These are phyloP conservation scores for Dendrobium huoshanense DNA, from an alignment of 106 monocot genomes.

Conservation along the genomic window DNA sequence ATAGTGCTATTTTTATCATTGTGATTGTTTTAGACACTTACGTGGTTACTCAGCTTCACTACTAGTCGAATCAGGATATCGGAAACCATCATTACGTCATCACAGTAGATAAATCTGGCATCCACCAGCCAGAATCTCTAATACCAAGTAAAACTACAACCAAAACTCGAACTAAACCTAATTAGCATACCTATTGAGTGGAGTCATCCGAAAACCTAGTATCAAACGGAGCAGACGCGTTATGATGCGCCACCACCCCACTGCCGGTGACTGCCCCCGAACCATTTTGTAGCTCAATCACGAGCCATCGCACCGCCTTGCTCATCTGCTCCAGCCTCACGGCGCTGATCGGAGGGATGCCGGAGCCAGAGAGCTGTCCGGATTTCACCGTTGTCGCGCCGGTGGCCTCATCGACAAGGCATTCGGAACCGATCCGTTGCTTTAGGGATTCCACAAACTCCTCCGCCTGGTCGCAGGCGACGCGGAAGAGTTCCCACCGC, in stretches of 20 bases:
- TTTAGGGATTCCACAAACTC: conserved; percentile 54
- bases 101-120: too few relatives aligned
- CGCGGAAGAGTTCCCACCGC: conserved; percentile 53
- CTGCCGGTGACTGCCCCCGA: conserved; percentile 25
- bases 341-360: conserved; percentile 89
- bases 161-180: background rate
- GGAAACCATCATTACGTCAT: too few relatives aligned
- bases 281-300: conserved; percentile 87
- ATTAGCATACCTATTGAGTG: conserved; percentile 37
- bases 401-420: conserved; percentile 65
- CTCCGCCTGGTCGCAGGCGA: conserved; percentile 64
- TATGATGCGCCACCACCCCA: conserved; percentile 12
- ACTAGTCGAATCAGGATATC: too few relatives aligned
- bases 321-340: conserved; percentile 99
- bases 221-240: conserved; percentile 48
- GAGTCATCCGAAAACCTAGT: conserved; percentile 68
- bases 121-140: too few relatives aligned
- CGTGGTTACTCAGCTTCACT: too few relatives aligned
- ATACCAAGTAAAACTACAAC: background rate
- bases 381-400: conserved; percentile 29
- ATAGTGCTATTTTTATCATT: too few relatives aligned
- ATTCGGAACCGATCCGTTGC: conserved; percentile 62
- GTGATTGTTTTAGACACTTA: too few relatives aligned
- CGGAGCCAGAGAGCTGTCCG: conserved; percentile 9
- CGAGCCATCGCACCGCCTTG: conserved; percentile 94